These are phyloP conservation scores for Wallemia ichthyophaga DNA, from an alignment of 1,284 basidiomycete species.

Conservation along the genomic window DNA sequence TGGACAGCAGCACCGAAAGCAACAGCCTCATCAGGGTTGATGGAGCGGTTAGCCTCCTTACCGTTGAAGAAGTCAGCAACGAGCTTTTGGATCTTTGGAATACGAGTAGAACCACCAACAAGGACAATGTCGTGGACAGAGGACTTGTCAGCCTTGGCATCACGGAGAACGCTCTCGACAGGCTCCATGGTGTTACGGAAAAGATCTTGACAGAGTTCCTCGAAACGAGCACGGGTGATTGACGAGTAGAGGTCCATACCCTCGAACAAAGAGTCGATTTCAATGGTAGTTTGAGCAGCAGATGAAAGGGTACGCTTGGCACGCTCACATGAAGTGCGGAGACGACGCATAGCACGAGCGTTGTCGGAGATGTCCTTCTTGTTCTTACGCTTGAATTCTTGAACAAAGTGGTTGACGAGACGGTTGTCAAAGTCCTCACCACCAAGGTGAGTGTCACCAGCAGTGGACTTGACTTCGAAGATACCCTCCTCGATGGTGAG, in stretches of 20 bases:
- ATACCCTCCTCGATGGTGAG: constrained; percentile 94
- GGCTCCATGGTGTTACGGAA: constrained; percentile 93
- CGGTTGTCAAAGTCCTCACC: constrained; percentile 99
- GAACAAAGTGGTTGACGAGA: constrained; percentile 88
- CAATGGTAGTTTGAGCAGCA: constrained; percentile 81
- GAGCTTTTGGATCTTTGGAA: constrained; percentile 89
- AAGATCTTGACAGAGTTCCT: constrained; percentile 87
- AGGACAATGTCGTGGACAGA: constrained; percentile 90
- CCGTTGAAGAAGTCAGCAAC: constrained; percentile 98
- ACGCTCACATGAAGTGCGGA: constrained; percentile 92
- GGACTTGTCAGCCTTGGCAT: constrained; percentile 90
- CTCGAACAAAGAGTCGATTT: constrained; percentile 93
- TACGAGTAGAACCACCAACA: constrained; percentile 95
- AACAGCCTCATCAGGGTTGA: constrained; percentile 99
- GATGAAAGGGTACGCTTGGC: constrained; percentile 96
- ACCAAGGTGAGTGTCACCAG: constrained; percentile 94
- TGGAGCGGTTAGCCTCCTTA: constrained; percentile 80
- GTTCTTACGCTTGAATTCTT: constrained; percentile 97
- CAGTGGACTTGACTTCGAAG: constrained; percentile 96
- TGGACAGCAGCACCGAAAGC: constrained; percentile 98
- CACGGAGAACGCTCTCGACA: constrained; percentile 91
- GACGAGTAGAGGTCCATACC: constrained; percentile 97
- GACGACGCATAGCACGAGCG: constrained; percentile 82
- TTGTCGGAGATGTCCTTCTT: constrained; percentile 85
- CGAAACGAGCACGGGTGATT: constrained; percentile 93